Base-by-base conservation (phyloP, 257 asterid genomes). In the Gentiana macrophylla region DNA sequence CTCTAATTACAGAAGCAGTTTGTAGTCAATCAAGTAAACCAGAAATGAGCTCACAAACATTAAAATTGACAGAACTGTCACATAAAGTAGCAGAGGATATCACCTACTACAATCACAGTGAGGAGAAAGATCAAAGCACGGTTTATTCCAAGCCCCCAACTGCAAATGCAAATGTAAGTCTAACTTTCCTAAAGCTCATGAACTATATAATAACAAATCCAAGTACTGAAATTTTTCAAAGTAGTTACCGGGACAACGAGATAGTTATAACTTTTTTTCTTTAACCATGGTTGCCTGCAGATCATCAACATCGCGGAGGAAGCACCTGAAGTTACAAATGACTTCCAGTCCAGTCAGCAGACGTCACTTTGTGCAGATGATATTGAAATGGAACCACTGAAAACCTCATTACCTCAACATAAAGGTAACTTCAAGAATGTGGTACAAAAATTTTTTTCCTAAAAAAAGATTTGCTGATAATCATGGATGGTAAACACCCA, bases 161-260 rank as follows among this genome's bases (percentile, higher is more conserved):
- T 56, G 61, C 68, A 59, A 57, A 66, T 67, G 74, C 71, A 62
- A 62, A 35, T 10, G 94, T 85, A 76, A 69, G 92, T 53, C 50
- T 45, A 53, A 32, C 44, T 10, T 24, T 36, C 15, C 48, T 1
- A 32, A 50, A 33, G 49, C 49, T 35, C 6, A 35, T 9, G 24
- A 35, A 52, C 57, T 34, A 12, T 6, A 47, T 24, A 24, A 24
- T 24, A 24, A 24, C 24, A 24, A 24, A 24, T 24, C 24, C 24
- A 24, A 24, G 24, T 24, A 24, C 24, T 24, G 24, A 24, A 24
- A 24, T 24, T 24, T 24, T 24, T 24, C 24, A 24, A 24, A 24
- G 24, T 24, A 24, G 24, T 24, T 24, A 24, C 24, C 24, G 24
- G 24, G 24, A 24, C 24, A 24, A 24, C 24, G 24, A 24, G 24